Evolutionary conservation across 2,329 filamentous ascomycete genomes (phyloP).

Genomic region (Penicillium sp.): DNA sequence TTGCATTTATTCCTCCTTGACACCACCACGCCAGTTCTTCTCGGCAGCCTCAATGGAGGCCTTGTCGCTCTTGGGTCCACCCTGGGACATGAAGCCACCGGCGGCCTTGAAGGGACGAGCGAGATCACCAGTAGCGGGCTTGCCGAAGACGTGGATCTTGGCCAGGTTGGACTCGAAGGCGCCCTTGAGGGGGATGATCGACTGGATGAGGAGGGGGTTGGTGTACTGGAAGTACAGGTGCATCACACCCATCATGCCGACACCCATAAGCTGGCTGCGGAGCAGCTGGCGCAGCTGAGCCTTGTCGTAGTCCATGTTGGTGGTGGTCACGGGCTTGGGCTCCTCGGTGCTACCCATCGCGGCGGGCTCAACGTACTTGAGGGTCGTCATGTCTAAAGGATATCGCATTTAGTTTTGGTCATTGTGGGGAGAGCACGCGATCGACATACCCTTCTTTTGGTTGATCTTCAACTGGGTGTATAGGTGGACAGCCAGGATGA

Average conservation of each 20-base stretch:
- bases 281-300: conserved; percentile 79
- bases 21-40: conserved; percentile 51
- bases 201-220: conserved; percentile 98
- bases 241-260: conserved; percentile 98
- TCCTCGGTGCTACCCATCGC: conserved; percentile 92
- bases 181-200: conserved; percentile 94
- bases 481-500: conserved; percentile 82
- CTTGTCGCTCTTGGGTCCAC: conserved; percentile 84
- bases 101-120: conserved; percentile 92
- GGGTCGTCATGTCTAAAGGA: conserved; percentile 79
- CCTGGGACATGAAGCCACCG: conserved; percentile 73
- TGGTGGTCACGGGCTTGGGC: conserved; percentile 94
- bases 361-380: conserved; percentile 97
- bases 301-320: conserved; percentile 90
- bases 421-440: neutral
- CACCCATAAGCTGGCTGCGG: conserved; percentile 90
- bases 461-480: conserved; percentile 85
- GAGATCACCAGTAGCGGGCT: conserved; percentile 83
- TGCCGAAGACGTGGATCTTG: conserved; percentile 90
- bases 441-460: conserved; percentile 85
- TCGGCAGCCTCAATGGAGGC: conserved; percentile 62
- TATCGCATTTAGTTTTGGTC: conserved; percentile 1
- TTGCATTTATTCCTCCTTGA: conserved; percentile 49
- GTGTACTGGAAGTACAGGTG: conserved; percentile 99
- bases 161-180: conserved; percentile 92